Evolutionary conservation across 306 rosid species (phyloP).

Genomic region (Herpetospermum pedunculosum): DNA sequence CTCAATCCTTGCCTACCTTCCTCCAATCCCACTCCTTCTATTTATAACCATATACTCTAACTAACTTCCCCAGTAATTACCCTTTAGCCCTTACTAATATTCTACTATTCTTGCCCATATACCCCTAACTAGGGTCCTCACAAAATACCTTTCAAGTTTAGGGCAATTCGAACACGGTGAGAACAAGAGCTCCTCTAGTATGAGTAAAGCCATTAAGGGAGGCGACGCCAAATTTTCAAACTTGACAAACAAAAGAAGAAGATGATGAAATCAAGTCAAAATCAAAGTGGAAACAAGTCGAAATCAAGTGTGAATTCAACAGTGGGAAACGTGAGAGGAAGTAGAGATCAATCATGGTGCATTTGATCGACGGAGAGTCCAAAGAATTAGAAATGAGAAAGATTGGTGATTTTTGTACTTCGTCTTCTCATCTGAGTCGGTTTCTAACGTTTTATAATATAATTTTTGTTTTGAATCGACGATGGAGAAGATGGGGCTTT

Average conservation of each 20-base stretch:
- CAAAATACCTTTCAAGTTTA: slow-evolving; percentile 70
- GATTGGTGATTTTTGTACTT: neutral
- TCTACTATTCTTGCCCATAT: no score
- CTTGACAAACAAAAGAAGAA: neutral
- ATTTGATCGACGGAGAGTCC: neutral
- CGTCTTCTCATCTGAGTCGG: no score
- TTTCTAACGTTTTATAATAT: no score
- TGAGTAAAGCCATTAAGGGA: slow-evolving; percentile 31
- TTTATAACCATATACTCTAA: no score
- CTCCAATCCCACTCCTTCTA: no score
- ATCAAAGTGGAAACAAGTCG: neutral
- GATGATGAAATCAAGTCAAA: neutral
- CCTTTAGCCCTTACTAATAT: no score
- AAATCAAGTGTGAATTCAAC: neutral
- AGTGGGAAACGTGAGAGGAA: no score
- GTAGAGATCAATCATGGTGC: neutral
- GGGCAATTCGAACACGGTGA: slow-evolving; percentile 36
- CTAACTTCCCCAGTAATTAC: no score
- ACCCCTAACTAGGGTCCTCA: no score
- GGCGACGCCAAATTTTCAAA: neutral
- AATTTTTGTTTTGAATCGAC: no score
- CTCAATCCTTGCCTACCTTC: no score
- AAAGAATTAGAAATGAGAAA: neutral
- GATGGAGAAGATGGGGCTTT: no score
- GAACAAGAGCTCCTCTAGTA: slow-evolving; percentile 34